A percentile compares a stretch with the other conserved stretches of the same genome.
Evolutionary conservation across 768 basidiomycete genomes (phyloP).

Genomic region (Phanerochaete sordida): DNA sequence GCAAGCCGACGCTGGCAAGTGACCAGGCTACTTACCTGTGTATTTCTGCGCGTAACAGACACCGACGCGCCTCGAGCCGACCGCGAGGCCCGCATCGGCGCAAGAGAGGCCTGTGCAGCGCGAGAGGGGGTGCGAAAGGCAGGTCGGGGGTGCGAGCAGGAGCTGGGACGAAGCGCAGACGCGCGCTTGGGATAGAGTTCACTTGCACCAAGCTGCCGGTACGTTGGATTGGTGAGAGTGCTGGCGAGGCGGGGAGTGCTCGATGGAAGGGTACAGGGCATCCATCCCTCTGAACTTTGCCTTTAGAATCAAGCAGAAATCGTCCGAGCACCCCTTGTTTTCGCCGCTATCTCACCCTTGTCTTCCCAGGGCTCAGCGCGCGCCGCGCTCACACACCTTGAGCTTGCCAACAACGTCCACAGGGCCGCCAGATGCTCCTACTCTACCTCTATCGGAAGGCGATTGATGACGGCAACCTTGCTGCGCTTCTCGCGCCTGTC

Average conservation of each 20-base stretch:
- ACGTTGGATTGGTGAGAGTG: background rate
- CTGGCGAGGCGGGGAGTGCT: background rate
- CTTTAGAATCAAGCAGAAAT: background rate
- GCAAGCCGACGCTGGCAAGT: background rate
- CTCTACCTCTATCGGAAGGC: background rate
- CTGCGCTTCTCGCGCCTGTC: background rate
- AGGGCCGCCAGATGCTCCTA: background rate
- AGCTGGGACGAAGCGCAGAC: background rate
- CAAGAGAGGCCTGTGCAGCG: background rate
- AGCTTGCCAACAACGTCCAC: background rate
- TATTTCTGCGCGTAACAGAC: background rate
- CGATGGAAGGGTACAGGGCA: background rate
- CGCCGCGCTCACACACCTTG: background rate
- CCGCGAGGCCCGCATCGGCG: background rate
- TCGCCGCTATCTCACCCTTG: background rate
- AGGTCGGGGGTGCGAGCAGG: background rate
- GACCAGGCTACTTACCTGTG: background rate
- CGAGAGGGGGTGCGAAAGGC: background rate
- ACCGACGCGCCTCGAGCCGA: background rate
- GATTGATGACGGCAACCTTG: background rate
- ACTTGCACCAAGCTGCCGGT: background rate
- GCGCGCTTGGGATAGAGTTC: slow-evolving; percentile 1
- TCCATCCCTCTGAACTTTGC: background rate
- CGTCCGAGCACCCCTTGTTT: background rate
- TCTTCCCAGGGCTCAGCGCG: background rate